Percentiles rank a stretch among this genome's conserved stretches.
Evolutionary conservation across 495 filamentous ascomycete species (phyloP).

Genomic region (Penicillium egyptiacum): DNA sequence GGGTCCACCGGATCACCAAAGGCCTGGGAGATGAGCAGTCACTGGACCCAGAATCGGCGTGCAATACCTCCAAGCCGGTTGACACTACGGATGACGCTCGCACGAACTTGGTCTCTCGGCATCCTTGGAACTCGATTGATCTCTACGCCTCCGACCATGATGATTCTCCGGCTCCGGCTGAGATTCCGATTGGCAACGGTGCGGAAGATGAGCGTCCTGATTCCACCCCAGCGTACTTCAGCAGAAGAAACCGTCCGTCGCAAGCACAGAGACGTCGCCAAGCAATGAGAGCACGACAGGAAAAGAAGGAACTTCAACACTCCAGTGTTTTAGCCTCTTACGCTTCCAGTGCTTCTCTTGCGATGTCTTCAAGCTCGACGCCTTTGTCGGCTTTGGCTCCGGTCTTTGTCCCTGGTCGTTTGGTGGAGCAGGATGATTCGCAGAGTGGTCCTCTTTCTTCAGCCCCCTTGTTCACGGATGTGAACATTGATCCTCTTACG

Average conservation of each 20-base stretch:
- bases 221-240: not conserved
- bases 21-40: not conserved
- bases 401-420: not conserved
- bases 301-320: slow-evolving; percentile 1
- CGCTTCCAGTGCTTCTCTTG: not conserved
- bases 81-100: not conserved
- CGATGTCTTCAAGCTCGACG: not conserved
- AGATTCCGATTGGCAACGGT: not conserved
- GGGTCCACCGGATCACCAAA: not conserved
- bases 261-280: not conserved
- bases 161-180: not conserved
- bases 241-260: not conserved
- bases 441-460: slow-evolving; percentile 1
- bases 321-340: not conserved
- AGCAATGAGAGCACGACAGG: not conserved
- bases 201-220: not conserved
- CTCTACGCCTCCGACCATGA: not conserved
- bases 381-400: slow-evolving; percentile 6
- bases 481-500: not conserved
- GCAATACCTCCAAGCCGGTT: not conserved
- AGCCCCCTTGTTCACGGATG: not conserved
- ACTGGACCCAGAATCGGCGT: not conserved
- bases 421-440: not conserved
- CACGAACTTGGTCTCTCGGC: not conserved
- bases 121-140: not conserved